phyloP scores from a whole-genome alignment of 164 flowering plant species.

The Vitis amurensis region DNA sequence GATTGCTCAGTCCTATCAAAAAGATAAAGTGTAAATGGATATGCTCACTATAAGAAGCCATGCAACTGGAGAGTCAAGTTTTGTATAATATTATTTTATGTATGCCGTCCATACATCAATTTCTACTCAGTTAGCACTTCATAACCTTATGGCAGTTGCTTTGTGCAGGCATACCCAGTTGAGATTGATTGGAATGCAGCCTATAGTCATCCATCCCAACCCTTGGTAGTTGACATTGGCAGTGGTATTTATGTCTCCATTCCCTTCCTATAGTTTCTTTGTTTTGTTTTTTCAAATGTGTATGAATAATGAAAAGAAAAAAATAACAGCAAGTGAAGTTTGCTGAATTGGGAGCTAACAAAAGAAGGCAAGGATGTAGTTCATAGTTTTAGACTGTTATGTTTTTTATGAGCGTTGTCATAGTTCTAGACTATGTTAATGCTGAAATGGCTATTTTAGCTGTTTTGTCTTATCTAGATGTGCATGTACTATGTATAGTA shows the following conservation, averaged over 20 bases:
- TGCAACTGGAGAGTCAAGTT: background rate
- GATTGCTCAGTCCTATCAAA: too few species aligned
- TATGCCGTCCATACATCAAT: background rate
- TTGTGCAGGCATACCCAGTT: constrained; percentile 74
- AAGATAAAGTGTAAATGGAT: too few species aligned
- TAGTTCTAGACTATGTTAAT: too few species aligned
- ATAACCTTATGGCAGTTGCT: constrained; percentile 7
- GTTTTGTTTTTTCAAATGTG: background rate
- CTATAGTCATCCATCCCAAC: constrained; percentile 57
- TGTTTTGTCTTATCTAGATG: too few species aligned
- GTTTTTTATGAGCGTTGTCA: too few species aligned
- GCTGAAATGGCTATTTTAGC: too few species aligned
- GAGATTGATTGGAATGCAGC: constrained; percentile 58
- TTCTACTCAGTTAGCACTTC: background rate
- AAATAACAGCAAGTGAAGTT: background rate
- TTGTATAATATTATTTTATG: background rate
- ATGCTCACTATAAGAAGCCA: too few species aligned
- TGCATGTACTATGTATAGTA: too few species aligned
- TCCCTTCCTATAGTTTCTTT: background rate
- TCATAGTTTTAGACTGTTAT: too few species aligned
- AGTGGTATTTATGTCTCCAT: constrained; percentile 56
- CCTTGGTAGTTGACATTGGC: constrained; percentile 87
- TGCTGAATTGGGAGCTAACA: background rate
- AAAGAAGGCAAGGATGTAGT: too few species aligned
- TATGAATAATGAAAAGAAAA: background rate